Base-by-base conservation (phyloP, 2,329 filamentous ascomycete genomes). In the Fusarium nisikadoi region DNA sequence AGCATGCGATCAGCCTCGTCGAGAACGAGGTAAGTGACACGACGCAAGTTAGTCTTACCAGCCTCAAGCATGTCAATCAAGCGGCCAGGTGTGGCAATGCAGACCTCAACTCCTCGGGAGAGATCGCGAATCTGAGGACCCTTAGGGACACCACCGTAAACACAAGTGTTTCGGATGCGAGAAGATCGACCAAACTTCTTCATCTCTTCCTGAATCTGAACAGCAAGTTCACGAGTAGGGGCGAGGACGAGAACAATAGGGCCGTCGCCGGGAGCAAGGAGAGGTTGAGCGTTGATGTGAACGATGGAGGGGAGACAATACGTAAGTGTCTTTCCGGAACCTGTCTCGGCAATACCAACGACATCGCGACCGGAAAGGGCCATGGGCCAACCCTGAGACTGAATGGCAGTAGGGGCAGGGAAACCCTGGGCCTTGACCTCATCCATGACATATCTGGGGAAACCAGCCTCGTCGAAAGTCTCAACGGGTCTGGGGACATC, bases 1-100 rank as follows among this genome's bases (percentile, higher is more conserved):
- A 99, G 89, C 96, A 99, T 99, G 80, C 96, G 95, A 86, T 99
- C 96, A 82, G 96, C 96, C 87, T 99, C 96, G 79, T 99, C 96
- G 73, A 99, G 94, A 76, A 98, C 96, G 64, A 99, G 88, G 86
- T 99, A 99, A 62, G 96, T 99, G 71, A 98, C 95, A 83, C 96
- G 94, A 75, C 95, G 95, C 72, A 99, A 90, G 86, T 99, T 98
- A 78, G 96, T 99, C 88, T 97, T 97, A 83, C 95, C 95, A 76
- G 94, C 94, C 85, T 98, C 96, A 36, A 99, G 90, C 94, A 98
- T 98, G 79, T 99, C 96, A 79, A 99, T 98, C 79, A 99, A 87
- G 88, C 96, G 95, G 80, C 96, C 96, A 33, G 96, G 96, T 23
- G 96, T 99, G 74, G 96, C 96, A 84, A 99, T 99, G 88, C 94